Percentiles rank a stretch among this genome's conserved stretches.
Evolutionary conservation across 2,329 filamentous ascomycete genomes (phyloP).

Genomic region (Cercospora sojina): DNA sequence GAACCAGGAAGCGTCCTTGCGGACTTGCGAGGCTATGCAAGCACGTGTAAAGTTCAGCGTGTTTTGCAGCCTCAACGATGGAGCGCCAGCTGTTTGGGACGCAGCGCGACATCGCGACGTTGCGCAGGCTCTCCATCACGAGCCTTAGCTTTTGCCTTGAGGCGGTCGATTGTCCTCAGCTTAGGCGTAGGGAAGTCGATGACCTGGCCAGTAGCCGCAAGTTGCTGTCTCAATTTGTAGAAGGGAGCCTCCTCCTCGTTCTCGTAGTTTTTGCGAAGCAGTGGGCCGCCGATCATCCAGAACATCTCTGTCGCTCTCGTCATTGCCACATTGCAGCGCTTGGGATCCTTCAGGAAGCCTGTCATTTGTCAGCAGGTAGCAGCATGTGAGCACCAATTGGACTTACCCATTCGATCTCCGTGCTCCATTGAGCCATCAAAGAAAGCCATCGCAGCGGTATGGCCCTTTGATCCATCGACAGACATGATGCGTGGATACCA

Average conservation of each 20-base stretch:
- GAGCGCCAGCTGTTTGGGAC: background rate
- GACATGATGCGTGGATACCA: conserved; percentile 23
- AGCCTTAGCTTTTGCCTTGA: background rate
- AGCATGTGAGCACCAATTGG: fast-evolving
- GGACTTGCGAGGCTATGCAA: background rate
- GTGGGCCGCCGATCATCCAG: conserved; percentile 23
- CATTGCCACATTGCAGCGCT: conserved; percentile 27
- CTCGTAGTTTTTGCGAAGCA: background rate
- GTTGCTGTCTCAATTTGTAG: background rate
- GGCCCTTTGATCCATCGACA: conserved; percentile 22
- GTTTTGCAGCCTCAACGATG: background rate
- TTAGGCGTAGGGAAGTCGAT: background rate
- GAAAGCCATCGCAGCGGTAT: conserved; percentile 22
- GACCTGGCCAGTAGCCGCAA: background rate
- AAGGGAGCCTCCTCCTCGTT: background rate
- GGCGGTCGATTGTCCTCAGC: background rate
- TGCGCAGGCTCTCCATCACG: background rate
- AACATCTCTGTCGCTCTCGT: conserved; percentile 27
- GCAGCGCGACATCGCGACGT: background rate
- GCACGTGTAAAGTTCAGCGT: background rate
- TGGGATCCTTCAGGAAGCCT: conserved; percentile 21
- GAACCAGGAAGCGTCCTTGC: background rate
- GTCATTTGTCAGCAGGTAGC: background rate
- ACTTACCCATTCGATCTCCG: background rate
- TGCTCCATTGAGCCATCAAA: conserved; percentile 20